Evolutionary conservation across 345 rosid species (phyloP), one percentile per base, ranked within the genome.

Genomic region (Camelina neglecta): DNA sequence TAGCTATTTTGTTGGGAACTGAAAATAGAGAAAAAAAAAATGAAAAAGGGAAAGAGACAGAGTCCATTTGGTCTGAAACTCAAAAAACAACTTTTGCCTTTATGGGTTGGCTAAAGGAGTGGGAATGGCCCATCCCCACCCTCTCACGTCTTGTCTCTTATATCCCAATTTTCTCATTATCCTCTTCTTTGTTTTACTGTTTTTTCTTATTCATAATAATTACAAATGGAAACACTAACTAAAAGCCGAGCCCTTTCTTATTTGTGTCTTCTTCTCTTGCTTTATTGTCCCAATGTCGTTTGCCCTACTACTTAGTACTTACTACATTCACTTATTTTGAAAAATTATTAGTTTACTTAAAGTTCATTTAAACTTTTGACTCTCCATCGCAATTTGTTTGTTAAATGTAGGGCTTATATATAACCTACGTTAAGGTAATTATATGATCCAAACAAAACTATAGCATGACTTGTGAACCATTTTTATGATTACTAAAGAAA

Each of bases 41-140:
- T 49, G 35, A 2, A 49, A 56, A 39, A 9, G 39, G 13, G 13
- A 41, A 72, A 42, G 57, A 65, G 73, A 65, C 62, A 77, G 68
- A 77, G 50, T 78, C 55, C 71, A 78, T 78, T 78, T 67, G 78
- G 78, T 78, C 78, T 78, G 74, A 78, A 78, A 62, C 81, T 78
- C 60, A 78, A 78, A 78, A 29, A 78, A 24, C 78, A 78, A 72
- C 78, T 78, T 78, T 78, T 33, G 53, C 20, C 81, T 78, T 78
- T 78, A 73, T 78, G 81, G 81, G 81, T 73, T 73, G 81, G 81
- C 81, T 78, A 65, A 78, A 73, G 73, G 73, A 77, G 81, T 72
- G 81, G 67, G 69, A 72, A 67, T 78, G 74, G 81, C 81, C 81
- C 81, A 78, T 73, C 77, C 77, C 66, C 78, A 73, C 78, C 66